phyloP scores from a whole-genome alignment of 495 filamentous ascomycete species.

The Aspergillus biplanus region DNA sequence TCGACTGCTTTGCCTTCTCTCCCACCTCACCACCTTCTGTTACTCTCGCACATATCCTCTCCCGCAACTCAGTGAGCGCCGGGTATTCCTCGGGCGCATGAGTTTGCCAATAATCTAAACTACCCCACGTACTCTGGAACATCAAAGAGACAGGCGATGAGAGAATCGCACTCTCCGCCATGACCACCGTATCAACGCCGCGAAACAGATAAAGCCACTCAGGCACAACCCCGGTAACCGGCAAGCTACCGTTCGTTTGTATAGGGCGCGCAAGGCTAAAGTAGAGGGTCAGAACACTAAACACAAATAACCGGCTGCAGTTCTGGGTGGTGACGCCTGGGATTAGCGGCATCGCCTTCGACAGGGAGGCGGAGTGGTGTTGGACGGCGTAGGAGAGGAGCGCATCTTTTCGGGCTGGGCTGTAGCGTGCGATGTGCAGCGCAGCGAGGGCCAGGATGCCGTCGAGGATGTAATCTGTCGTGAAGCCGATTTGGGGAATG shows the following conservation, averaged over 20 bases:
- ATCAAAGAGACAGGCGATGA: not conserved
- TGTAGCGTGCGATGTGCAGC: not conserved
- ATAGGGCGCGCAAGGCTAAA: not conserved
- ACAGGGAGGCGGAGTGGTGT: not conserved
- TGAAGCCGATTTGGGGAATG: not conserved
- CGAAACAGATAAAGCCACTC: not conserved
- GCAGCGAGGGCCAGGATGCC: not conserved
- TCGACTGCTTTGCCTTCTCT: not conserved
- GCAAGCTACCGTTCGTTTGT: not conserved
- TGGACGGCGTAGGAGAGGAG: not conserved
- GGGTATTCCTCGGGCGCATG: not conserved
- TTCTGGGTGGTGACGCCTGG: not conserved
- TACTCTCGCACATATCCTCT: not conserved
- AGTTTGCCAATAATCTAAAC: not conserved
- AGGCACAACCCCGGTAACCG: not conserved
- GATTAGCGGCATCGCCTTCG: not conserved
- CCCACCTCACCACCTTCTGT: not conserved
- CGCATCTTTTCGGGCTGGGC: not conserved
- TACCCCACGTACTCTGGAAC: not conserved
- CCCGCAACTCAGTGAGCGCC: not conserved
- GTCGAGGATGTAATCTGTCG: not conserved
- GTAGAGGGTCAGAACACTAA: not conserved
- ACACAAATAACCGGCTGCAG: not conserved
- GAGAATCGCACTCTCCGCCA: not conserved
- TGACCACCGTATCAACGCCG: not conserved